These are phyloP conservation scores for Ophiostoma quercus DNA, from an alignment of 2,329 filamentous ascomycete species.

Conservation along the genomic window DNA sequence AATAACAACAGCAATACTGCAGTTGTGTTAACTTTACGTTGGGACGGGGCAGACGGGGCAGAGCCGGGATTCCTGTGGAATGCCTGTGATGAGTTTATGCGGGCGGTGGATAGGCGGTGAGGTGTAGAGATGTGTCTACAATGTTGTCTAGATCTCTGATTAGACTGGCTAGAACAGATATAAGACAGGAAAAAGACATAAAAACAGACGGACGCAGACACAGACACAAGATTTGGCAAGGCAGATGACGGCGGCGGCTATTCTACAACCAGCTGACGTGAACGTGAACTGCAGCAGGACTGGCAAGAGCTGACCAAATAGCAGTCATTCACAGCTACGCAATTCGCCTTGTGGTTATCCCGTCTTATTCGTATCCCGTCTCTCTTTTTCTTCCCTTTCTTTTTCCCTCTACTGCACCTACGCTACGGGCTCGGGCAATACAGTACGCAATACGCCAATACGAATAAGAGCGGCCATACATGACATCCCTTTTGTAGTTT, in stretches of 20 bases:
- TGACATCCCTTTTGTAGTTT: not conserved
- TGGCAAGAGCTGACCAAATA: no score
- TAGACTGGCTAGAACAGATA: not conserved
- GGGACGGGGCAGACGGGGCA: constrained; percentile 4
- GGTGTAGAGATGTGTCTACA: no score
- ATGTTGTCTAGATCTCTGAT: no score
- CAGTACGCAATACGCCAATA: not conserved
- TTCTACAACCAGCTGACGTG: not conserved
- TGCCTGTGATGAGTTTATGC: not conserved
- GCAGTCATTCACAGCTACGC: not conserved
- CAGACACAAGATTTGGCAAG: not conserved
- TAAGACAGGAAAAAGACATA: not conserved
- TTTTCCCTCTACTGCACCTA: not conserved
- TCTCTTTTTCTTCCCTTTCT: not conserved
- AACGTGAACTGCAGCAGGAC: not conserved
- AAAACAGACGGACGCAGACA: not conserved
- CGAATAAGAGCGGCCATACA: not conserved
- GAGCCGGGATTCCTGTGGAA: not conserved
- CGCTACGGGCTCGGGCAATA: not conserved
- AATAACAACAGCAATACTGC: not conserved
- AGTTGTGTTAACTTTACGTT: not conserved
- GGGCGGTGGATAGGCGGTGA: not conserved
- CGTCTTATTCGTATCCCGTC: not conserved
- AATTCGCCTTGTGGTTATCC: not conserved
- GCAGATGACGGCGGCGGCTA: not conserved